Evolutionary conservation across 768 basidiomycete species (phyloP), one percentile per base, ranked within the genome.

Genomic region (Mycena galopus): DNA sequence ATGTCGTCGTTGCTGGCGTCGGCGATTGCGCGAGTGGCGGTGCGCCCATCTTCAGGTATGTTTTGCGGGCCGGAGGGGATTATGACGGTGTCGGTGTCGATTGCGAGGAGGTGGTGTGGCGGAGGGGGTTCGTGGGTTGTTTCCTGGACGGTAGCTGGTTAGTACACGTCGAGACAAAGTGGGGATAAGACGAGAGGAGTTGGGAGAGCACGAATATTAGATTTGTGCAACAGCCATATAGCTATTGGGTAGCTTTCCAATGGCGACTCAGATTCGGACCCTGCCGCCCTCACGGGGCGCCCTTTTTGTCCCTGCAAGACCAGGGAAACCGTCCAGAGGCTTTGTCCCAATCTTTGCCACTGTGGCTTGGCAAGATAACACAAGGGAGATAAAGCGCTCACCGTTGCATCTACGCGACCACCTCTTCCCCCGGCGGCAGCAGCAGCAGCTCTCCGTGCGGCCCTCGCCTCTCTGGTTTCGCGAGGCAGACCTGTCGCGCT

Each of bases 401-500:
- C 81, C 2, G 82, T 81, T 21, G 53, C 37, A 27, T 72, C 73
- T 5, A 42, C 37, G 30, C 74, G 70, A 11, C 81, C 51, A n/a
- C n/a, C n/a, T n/a, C n/a, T n/a, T 81, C 84, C 39, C 86, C 84
- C 81, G 86, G 88, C 62, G 88, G 81, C 71, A 89, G 89, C 71
- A 89, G 89, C 39, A 92, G 81, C 17, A 89, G 92, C 70, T 88
- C 91, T 84, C 75, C 87, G 83, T 77, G 90, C 90, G 4, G 84
- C 78, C 72, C 86, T 84, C 7, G 90, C 90, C 71, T 95, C 94
- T 71, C 91, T 85, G 30, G 91, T 89, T 82, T 96, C 94, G 63
- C 93, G 83, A 17, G 92, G 92, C 71, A 91, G 81, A 1, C 93
- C 93, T 3, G 90, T 93, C 0, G 93, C 94, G 64, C 93, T 91